Evolutionary conservation across 169 alveolate genomes (phyloP).

Genomic region (Ichthyophthirius multifiliis): DNA sequence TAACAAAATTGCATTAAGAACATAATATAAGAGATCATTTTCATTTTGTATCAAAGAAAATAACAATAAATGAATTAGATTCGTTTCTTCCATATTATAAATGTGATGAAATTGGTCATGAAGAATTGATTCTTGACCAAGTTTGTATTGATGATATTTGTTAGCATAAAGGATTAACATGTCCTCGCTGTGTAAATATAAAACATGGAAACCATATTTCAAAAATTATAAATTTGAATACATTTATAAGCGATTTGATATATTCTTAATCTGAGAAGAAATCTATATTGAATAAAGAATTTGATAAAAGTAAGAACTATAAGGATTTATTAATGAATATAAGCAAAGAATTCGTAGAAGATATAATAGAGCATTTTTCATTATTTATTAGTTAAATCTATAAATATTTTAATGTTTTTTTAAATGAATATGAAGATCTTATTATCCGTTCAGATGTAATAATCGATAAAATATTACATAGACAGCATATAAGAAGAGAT

Average conservation of each 20-base stretch:
- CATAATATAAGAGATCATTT: background rate
- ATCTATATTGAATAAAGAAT: background rate
- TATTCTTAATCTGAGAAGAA: background rate
- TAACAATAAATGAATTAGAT: constrained; percentile 2
- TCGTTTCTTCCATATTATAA: constrained; percentile 1
- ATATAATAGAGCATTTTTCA: background rate
- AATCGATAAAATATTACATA: background rate
- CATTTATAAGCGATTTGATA: background rate
- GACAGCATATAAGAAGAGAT: constrained; percentile 11
- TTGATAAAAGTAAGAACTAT: background rate
- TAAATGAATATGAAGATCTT: constrained; percentile 9
- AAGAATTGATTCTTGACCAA: background rate
- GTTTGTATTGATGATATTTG: constrained; percentile 13
- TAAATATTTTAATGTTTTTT: background rate
- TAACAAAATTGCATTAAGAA: too few relatives aligned
- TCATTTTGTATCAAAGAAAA: constrained; percentile 14
- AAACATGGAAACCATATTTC: background rate
- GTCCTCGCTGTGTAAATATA: constrained; percentile 15
- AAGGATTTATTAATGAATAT: background rate
- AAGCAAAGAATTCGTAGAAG: background rate
- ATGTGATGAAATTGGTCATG: background rate
- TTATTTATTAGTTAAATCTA: background rate
- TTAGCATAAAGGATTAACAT: background rate
- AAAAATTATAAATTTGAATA: background rate
- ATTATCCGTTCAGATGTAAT: constrained; percentile 7